Percentiles rank a stretch among this genome's conserved stretches.
Conservation (phyloP, 208 protist species). For the Trypanosoma grayi region DNA sequence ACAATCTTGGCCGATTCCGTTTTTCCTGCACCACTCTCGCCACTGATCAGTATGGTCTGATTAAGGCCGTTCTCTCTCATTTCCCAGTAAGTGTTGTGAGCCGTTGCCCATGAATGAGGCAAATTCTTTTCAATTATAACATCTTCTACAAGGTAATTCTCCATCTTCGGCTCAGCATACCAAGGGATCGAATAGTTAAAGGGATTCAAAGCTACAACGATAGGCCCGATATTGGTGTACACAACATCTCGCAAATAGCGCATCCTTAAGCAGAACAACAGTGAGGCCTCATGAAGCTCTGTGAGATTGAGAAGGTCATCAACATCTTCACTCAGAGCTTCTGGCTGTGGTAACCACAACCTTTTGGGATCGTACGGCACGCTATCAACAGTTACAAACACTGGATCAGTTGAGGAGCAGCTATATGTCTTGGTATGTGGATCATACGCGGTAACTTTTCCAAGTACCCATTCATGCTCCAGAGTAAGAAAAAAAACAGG, state of each 20-base stretch:
- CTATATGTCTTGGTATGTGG: conserved; percentile 10
- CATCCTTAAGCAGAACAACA: conserved; percentile 32
- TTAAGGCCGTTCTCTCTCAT: conserved; percentile 29
- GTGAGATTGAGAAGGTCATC: conserved; percentile 43
- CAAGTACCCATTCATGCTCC: conserved; percentile 27
- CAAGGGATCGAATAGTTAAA: conserved; percentile 51
- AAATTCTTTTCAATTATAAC: conserved; percentile 31
- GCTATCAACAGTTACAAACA: conserved; percentile 17
- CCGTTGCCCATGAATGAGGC: conserved; percentile 43
- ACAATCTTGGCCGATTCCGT: conserved; percentile 38
- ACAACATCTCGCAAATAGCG: conserved; percentile 33
- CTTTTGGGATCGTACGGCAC: conserved; percentile 7
- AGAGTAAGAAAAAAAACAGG: conserved; percentile 26
- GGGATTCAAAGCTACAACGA: conserved; percentile 45
- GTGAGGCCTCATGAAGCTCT: conserved; percentile 36
- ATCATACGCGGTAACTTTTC: conserved; percentile 23
- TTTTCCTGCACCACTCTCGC: conserved; percentile 50
- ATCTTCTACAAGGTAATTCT: conserved; percentile 30
- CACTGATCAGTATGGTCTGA: conserved; percentile 41
- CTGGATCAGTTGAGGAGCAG: conserved; percentile 22
- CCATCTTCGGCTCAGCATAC: conserved; percentile 36
- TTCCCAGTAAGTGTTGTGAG: conserved; percentile 41
- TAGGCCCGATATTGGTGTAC: conserved; percentile 50
- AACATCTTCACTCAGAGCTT: conserved; percentile 30
- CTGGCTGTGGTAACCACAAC: conserved; percentile 21